A percentile compares a stretch with the other conserved stretches of the same genome.
These are phyloP conservation scores for Aspergillus vadensis DNA, from an alignment of 2,329 filamentous ascomycete genomes.

Conservation along the genomic window DNA sequence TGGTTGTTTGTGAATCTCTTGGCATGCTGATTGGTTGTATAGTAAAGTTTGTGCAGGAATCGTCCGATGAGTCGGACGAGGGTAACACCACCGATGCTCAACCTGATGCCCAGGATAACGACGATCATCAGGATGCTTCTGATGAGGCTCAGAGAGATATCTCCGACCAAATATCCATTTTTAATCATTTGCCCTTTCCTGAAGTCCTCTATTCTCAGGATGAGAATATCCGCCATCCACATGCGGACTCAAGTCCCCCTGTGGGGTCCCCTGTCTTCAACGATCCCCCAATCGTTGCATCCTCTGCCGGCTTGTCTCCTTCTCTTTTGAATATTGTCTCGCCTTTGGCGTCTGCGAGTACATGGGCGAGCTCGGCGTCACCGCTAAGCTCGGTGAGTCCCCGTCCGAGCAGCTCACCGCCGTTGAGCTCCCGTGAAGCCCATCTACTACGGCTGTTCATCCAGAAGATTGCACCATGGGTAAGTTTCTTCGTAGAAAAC, in stretches of 20 bases:
- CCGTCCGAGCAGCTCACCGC: slow-evolving; percentile 9
- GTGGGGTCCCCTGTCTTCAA: slow-evolving; percentile 10
- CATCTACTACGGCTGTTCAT: slow-evolving; percentile 38
- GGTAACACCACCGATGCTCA: slow-evolving; percentile 4
- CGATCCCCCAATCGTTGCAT: slow-evolving; percentile 7
- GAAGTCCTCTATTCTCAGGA: neutral
- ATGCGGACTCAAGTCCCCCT: slow-evolving; percentile 1
- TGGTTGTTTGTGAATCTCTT: neutral
- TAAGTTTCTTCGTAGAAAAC: slow-evolving; percentile 14
- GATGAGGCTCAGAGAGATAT: neutral
- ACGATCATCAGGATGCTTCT: neutral
- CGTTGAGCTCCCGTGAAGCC: slow-evolving; percentile 35
- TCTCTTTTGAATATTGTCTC: slow-evolving; percentile 10
- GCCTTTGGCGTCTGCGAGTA: slow-evolving; percentile 18
- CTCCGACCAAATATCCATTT: neutral
- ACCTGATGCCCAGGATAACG: slow-evolving; percentile 3
- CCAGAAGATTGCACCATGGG: slow-evolving; percentile 37
- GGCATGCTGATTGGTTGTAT: neutral
- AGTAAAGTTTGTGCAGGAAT: slow-evolving; percentile 34
- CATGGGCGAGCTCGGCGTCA: slow-evolving; percentile 16
- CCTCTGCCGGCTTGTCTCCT: slow-evolving; percentile 19
- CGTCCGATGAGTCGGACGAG: slow-evolving; percentile 19
- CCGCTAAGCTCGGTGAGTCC: slow-evolving; percentile 18
- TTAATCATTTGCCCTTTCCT: slow-evolving; percentile 1
- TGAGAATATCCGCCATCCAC: neutral